Evolutionary conservation across 1,284 basidiomycete species (phyloP), one percentile per base, ranked within the genome.

Genomic region (Ganoderma sinense): DNA sequence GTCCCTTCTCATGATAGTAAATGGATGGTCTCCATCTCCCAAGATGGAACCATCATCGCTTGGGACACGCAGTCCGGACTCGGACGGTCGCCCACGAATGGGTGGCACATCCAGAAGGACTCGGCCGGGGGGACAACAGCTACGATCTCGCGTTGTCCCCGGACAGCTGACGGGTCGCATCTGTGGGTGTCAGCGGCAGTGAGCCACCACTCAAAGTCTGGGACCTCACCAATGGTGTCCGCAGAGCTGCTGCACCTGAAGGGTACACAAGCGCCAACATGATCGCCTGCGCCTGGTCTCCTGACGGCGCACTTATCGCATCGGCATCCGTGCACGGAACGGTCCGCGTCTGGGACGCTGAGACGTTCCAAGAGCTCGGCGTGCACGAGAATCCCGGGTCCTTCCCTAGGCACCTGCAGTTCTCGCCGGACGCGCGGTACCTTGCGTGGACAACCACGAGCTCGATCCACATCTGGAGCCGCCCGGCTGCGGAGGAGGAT

Each of bases 121-220:
- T 23, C 18, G 18, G 33, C 7, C 45, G 45, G 20, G 45, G 16
- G 26, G 8, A 51, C 23, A 3, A 13, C 31, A 7, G 10, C 29
- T 23, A 55, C 33, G 58, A 5, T n/a, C 58, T 60, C n/a, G 36
- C 58, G 36, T 60, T 40, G 36, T 60, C 58, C 16, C 36, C 58
- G 7, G 39, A 60, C 20, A 40, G 58, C 16, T 10, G 36, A 26
- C 23, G 31, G 4, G 20, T 60, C 8, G 20, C 26, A 29, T 36
- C 36, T 39, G 58, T 40, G 20, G 39, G 36, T 18, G 0, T 11
- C 16, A 23, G 29, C 10, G 8, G 8, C 31, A n/a, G 16, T 16
- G 18, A 60, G n/a, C 13, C 58, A 29, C 3, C 4, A 11, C 10
- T 40, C 33, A n/a, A 6, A 29, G 36, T 60, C 1, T 40, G 33